These are phyloP conservation scores for Bathelium albidoporum DNA, from an alignment of 495 filamentous ascomycete genomes.

Conservation along the genomic window DNA sequence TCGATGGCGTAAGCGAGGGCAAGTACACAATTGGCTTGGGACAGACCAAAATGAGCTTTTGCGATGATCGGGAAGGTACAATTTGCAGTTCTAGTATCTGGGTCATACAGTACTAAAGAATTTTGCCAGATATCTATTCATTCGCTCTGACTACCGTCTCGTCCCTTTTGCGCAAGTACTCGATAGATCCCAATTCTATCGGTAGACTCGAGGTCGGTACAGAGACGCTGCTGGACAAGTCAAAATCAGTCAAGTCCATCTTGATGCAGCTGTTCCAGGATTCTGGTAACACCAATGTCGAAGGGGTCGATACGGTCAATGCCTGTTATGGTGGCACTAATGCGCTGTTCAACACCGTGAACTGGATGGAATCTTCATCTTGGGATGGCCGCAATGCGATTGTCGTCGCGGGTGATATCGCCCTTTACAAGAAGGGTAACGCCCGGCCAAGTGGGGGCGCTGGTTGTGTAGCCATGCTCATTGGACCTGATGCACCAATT, in stretches of 20 bases:
- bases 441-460: constrained; percentile 93
- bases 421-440: constrained; percentile 92
- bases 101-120: neutral
- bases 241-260: constrained; percentile 99
- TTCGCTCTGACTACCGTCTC: constrained; percentile 81
- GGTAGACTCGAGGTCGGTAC: constrained; percentile 95
- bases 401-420: constrained; percentile 93
- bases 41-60: constrained; percentile 99
- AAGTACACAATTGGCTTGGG: constrained; percentile 99
- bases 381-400: constrained; percentile 96
- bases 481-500: constrained; percentile 87
- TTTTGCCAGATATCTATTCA: constrained; percentile 84
- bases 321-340: constrained; percentile 99
- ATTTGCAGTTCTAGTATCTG: no score
- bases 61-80: constrained; percentile 94
- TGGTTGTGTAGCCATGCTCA: constrained; percentile 85
- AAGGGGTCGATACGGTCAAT: constrained; percentile 93
- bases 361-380: constrained; percentile 95
- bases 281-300: constrained; percentile 80
- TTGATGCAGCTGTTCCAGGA: constrained; percentile 92
- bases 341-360: constrained; percentile 90
- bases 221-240: constrained; percentile 97
- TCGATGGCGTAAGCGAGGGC: constrained; percentile 86
- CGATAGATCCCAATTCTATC: constrained; percentile 79
- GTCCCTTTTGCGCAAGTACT: constrained; percentile 85